Evolutionary conservation across 2,329 filamentous ascomycete genomes (phyloP).

Genomic region (Alternaria dauci): DNA sequence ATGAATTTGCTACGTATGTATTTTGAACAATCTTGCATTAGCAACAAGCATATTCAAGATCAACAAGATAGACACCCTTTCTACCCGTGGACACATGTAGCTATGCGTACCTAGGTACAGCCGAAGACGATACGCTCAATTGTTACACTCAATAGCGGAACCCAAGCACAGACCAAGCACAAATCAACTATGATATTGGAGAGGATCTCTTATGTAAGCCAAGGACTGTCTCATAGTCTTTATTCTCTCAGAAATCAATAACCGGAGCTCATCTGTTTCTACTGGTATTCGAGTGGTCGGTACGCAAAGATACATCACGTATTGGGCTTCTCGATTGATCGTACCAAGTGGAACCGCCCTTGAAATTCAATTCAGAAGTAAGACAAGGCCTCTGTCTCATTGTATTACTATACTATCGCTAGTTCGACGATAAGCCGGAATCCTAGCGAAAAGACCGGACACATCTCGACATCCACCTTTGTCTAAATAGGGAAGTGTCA

Average conservation of each 20-base stretch:
- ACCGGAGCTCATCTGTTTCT: not conserved
- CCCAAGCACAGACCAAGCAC: too few species aligned
- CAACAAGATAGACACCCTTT: not conserved
- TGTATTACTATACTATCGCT: not conserved
- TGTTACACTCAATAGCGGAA: too few species aligned
- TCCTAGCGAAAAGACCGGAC: not conserved
- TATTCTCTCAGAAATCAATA: not conserved
- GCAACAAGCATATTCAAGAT: not conserved
- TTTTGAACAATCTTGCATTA: not conserved
- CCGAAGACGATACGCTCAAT: not conserved
- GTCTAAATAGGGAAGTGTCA: slow-evolving; percentile 5
- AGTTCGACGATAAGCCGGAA: not conserved
- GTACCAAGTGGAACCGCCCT: not conserved
- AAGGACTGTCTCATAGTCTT: not conserved
- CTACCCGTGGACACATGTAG: not conserved
- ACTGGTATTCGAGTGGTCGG: not conserved
- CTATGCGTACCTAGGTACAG: not conserved
- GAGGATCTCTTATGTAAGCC: not conserved
- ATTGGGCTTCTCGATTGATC: not conserved
- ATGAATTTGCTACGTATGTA: too few species aligned
- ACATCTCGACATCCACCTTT: not conserved
- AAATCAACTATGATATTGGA: not conserved
- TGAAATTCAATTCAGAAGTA: not conserved
- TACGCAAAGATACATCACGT: not conserved
- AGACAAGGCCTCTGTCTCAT: not conserved